phyloP scores from a whole-genome alignment of 768 basidiomycete genomes.

The Gloeopeniophorella convolvens region DNA sequence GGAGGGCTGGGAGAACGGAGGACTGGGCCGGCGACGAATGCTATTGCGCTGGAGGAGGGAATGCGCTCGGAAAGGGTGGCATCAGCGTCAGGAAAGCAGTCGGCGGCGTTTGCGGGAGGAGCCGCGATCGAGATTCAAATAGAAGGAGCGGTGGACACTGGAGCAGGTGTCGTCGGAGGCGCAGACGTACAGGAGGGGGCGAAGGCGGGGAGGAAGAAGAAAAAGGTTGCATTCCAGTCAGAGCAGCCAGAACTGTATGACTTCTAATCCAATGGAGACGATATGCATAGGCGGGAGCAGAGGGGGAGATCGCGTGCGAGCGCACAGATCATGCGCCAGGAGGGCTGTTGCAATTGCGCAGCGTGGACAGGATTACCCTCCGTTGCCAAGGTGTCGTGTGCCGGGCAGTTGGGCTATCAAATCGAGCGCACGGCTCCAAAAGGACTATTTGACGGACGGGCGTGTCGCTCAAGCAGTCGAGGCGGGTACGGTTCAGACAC shows the following conservation, averaged over 20 bases:
- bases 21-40: constrained; percentile 43
- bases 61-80: constrained; percentile 5
- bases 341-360: no score
- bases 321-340: no score
- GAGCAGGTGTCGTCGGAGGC: constrained; percentile 4
- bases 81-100: neutral
- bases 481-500: no score
- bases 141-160: constrained; percentile 28
- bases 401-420: no score
- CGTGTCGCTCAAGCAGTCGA: no score
- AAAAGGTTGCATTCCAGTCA: constrained; percentile 63
- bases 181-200: constrained; percentile 24
- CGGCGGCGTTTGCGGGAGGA: constrained; percentile 17
- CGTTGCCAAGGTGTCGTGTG: no score
- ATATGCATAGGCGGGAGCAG: no score
- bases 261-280: constrained; percentile 39
- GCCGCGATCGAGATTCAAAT: constrained; percentile 41
- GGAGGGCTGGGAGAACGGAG: constrained; percentile 77
- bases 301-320: no score
- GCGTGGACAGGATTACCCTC: no score
- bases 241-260: constrained; percentile 70
- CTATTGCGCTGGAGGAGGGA: constrained; percentile 20
- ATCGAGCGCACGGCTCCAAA: no score
- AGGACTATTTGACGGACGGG: no score
- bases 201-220: constrained; percentile 51